Conservation (phyloP, 331 rosid genomes). For the Spiraea crenata region DNA sequence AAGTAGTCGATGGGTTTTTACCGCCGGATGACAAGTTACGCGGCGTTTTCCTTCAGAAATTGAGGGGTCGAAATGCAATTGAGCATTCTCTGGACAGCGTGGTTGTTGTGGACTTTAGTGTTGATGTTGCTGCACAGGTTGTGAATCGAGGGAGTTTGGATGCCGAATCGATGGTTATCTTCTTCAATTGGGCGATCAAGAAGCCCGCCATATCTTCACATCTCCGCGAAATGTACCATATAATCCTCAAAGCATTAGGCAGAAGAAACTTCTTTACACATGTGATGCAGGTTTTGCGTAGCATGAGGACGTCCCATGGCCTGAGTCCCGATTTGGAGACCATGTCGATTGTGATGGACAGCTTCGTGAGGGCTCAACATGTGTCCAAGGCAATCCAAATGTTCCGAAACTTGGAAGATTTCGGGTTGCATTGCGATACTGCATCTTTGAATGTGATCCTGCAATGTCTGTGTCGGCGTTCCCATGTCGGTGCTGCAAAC, state of each 20-base stretch:
- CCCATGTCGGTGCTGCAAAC: slow-evolving; percentile 63
- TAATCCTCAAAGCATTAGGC: slow-evolving; percentile 70
- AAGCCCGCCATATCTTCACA: slow-evolving; percentile 48
- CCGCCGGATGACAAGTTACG: slow-evolving; percentile 67
- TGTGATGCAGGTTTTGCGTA: slow-evolving; percentile 45
- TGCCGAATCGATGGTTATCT: slow-evolving; percentile 63
- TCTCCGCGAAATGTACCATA: slow-evolving; percentile 31
- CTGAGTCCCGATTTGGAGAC: slow-evolving; percentile 43
- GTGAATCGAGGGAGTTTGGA: slow-evolving; percentile 60
- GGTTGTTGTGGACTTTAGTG: slow-evolving; percentile 42
- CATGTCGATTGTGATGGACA: slow-evolving; percentile 58
- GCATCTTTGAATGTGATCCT: slow-evolving; percentile 61
- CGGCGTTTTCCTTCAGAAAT: slow-evolving; percentile 77
- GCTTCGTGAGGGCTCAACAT: slow-evolving; percentile 61
- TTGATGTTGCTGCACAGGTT: slow-evolving; percentile 47
- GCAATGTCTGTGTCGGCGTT: slow-evolving; percentile 51
- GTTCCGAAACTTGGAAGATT: slow-evolving; percentile 50
- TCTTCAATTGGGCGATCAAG: slow-evolving; percentile 73
- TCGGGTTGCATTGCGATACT: slow-evolving; percentile 46
- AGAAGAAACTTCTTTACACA: slow-evolving; percentile 61
- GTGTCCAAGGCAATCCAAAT: slow-evolving; percentile 59
- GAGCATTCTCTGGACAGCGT: slow-evolving; percentile 53
- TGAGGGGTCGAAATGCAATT: slow-evolving; percentile 61
- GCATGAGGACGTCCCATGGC: slow-evolving; percentile 37
- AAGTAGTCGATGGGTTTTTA: slow-evolving; percentile 54